phyloP scores from a whole-genome alignment of 352 stramenopile genomes.

The Phytopythium cucurbitacearum region DNA sequence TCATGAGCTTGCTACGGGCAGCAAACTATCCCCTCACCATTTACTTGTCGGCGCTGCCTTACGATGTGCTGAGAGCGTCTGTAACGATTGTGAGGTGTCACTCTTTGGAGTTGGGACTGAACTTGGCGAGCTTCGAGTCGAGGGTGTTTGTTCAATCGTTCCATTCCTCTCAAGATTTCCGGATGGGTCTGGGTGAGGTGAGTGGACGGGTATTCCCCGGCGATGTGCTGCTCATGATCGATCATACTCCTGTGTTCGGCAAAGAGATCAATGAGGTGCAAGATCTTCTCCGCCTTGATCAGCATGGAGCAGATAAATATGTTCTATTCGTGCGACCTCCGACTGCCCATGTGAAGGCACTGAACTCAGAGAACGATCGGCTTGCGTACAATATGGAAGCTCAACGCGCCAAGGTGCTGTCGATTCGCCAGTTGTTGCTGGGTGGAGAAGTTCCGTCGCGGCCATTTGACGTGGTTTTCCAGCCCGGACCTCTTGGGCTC shows the following conservation, averaged over 20 bases:
- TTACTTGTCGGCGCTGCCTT: conserved; percentile 40
- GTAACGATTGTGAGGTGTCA: conserved; percentile 63
- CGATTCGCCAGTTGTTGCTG: conserved; percentile 18
- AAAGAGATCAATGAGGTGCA: conserved; percentile 38
- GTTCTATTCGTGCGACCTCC: conserved; percentile 33
- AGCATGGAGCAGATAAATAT: conserved; percentile 23
- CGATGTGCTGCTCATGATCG: conserved; percentile 58
- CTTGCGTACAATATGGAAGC: conserved; percentile 18
- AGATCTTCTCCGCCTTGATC: conserved; percentile 21
- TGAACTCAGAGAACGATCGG: conserved; percentile 20
- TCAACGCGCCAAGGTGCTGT: conserved; percentile 22
- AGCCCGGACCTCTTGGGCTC: conserved; percentile 65
- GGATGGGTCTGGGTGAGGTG: conserved; percentile 45
- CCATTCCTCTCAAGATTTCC: conserved; percentile 12
- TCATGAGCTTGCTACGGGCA: conserved; percentile 32
- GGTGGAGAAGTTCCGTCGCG: conserved; percentile 7
- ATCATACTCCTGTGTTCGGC: conserved; percentile 18
- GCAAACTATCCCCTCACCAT: conserved; percentile 29
- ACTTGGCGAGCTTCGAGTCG: conserved; percentile 26
- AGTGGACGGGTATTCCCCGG: conserved; percentile 62
- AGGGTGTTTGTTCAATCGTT: conserved; percentile 51
- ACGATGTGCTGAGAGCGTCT: conserved; percentile 46
- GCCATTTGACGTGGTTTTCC: conserved; percentile 65
- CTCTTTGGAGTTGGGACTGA: conserved; percentile 32
- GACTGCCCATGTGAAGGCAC: conserved; percentile 33